Conservation (phyloP, 495 filamentous ascomycete species). For the Penicillium crystallinum region DNA sequence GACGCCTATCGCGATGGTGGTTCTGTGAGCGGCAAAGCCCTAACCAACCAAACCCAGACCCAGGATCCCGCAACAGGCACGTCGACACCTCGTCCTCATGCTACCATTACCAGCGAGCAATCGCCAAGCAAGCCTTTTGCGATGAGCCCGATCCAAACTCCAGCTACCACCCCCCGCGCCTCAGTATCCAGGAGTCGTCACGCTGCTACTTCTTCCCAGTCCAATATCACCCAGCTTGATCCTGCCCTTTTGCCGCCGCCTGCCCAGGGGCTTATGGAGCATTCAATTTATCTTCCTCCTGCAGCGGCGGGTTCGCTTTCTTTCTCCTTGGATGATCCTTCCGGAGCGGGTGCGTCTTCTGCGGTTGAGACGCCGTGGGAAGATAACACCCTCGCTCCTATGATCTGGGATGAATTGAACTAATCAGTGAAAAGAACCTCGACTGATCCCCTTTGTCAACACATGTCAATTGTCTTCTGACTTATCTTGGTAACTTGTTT, state of each 20-base stretch:
- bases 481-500: background rate
- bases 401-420: conserved; percentile 41
- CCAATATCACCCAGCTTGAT: conserved; percentile 21
- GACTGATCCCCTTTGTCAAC: background rate
- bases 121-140: conserved; percentile 10
- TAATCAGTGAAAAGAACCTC: conserved; percentile 8
- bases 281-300: conserved; percentile 11
- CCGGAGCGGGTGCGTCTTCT: conserved; percentile 15
- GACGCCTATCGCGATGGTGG: conserved; percentile 59
- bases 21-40: conserved; percentile 33
- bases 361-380: conserved; percentile 28
- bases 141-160: background rate
- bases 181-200: conserved; percentile 14
- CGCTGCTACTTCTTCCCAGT: conserved; percentile 9
- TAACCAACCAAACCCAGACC: conserved; percentile 7
- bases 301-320: conserved; percentile 17
- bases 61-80: conserved; percentile 3
- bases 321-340: conserved; percentile 34
- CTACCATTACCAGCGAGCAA: conserved; percentile 5
- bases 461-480: background rate
- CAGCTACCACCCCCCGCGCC: background rate
- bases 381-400: conserved; percentile 41
- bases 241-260: conserved; percentile 29
- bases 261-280: conserved; percentile 25
- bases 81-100: conserved; percentile 6